Evolutionary conservation across 73 alveolate genomes (phyloP).

Genomic region (Durusdinium trenchii): DNA sequence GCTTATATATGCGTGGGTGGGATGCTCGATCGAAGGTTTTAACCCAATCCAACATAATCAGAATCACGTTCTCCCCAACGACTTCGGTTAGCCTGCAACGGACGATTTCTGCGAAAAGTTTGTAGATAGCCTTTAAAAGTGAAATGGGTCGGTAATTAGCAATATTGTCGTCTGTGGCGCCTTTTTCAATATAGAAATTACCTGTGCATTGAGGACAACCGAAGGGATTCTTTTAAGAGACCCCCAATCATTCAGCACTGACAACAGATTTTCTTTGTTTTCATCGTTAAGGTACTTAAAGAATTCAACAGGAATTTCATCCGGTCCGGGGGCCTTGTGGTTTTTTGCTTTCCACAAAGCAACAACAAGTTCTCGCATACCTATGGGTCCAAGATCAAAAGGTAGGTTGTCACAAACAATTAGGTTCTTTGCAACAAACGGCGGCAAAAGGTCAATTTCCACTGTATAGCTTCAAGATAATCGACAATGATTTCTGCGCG

Average conservation of each 20-base stretch:
- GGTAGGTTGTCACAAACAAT: background rate
- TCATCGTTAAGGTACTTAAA: background rate
- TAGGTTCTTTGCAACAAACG: background rate
- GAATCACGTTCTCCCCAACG: background rate
- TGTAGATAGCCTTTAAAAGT: background rate
- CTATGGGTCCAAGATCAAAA: background rate
- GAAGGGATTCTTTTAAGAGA: background rate
- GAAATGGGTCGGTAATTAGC: too few species aligned
- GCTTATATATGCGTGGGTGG: too few species aligned
- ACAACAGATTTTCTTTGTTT: background rate
- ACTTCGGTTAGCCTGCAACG: background rate
- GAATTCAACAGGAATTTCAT: too few species aligned
- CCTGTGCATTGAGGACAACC: background rate
- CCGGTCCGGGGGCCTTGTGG: background rate
- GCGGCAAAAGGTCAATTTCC: background rate
- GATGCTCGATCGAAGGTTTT: too few species aligned
- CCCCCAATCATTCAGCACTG: background rate
- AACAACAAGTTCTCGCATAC: background rate
- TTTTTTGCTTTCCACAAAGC: background rate
- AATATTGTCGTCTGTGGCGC: background rate
- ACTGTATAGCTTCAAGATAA: background rate
- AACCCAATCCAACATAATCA: too few species aligned
- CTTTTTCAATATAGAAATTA: background rate
- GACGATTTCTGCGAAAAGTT: background rate
- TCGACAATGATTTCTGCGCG: too few species aligned